These are phyloP conservation scores for Nitzschia putrida DNA, from an alignment of 108 stramenopile genomes.

Conservation along the genomic window DNA sequence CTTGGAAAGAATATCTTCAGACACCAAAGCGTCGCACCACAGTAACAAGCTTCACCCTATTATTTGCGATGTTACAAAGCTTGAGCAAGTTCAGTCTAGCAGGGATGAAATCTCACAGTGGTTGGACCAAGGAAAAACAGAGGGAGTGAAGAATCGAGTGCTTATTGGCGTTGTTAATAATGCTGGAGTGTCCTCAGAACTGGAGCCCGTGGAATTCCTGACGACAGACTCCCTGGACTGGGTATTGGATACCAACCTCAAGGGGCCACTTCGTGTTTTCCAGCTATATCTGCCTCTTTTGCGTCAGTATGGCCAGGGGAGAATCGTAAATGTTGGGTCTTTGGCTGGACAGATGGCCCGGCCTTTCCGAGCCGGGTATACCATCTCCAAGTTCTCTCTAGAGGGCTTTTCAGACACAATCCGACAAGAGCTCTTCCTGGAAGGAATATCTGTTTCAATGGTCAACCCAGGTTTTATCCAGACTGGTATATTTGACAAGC, in stretches of 20 bases:
- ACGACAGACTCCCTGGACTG: not conserved
- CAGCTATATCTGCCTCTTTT: not conserved
- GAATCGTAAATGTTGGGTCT: not conserved
- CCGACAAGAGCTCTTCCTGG: not conserved
- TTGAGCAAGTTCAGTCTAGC: not conserved
- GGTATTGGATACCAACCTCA: constrained; percentile 1
- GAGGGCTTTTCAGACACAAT: constrained; percentile 1
- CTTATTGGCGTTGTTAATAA: not conserved
- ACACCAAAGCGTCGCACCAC: not conserved
- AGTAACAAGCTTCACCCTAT: not conserved
- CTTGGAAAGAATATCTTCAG: not conserved
- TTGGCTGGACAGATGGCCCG: not conserved
- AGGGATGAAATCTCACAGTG: not conserved
- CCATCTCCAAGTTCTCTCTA: not conserved
- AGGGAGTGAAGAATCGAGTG: not conserved
- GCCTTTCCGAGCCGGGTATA: not conserved
- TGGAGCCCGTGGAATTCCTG: not conserved
- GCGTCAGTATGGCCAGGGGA: not conserved
- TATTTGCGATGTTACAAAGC: not conserved
- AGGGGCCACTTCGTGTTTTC: not conserved
- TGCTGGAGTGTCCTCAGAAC: constrained; percentile 3
- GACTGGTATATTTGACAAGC: not conserved
- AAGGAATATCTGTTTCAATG: not conserved
- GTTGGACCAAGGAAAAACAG: not conserved
- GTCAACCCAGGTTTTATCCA: not conserved